Base-by-base conservation (phyloP, 306 rosid genomes). In the Pterocarpus macrocarpus region DNA sequence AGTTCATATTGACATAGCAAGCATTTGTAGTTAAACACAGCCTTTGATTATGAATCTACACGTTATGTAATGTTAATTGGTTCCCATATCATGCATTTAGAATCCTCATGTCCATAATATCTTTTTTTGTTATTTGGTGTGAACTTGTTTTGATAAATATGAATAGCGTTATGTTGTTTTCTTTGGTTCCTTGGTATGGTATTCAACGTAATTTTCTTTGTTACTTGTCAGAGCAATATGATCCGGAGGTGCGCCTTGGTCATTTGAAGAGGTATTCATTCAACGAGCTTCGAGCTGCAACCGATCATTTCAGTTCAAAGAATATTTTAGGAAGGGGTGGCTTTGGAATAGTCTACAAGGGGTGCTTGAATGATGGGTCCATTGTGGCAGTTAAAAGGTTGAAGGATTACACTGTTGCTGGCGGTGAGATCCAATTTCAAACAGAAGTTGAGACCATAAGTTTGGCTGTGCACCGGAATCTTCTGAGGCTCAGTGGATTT, bases 361-460 rank as follows among this genome's bases (percentile, higher is more conserved):
- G 97, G 2, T 43, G 80, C 87, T 84, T 96, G 89, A 96, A 82
- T 56, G 98, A 93, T 52, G 91, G 98, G n/a, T 88, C 94, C 17
- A 64, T 92, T 47, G 98, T 92, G 80, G 99, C 99, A 17, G 98
- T 96, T 50, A 96, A 96, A 87, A 86, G 99, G 88, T 80, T 96
- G 34, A 96, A 93, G 85, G 99, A 96, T 78, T 96, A 92, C 55
- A 96, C 90, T 83, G 86, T 92, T 10, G 92, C 92, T 52, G 99
- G 94, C 65, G 99, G 99, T 50, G 99, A 95, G 88, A 95, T 93
- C 79, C 99, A 95, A 84, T 93, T 95, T 83, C 99, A 95, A 83
- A 95, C 99, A 28, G 99, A 95, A 88, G 99, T 95, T 45, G 99
- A 96, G 94, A 85, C 97, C 38, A 96, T 96, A 79, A 96, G 99